Base-by-base conservation (phyloP, 1,284 basidiomycete species). In the Pyrrhoderma noxium region DNA sequence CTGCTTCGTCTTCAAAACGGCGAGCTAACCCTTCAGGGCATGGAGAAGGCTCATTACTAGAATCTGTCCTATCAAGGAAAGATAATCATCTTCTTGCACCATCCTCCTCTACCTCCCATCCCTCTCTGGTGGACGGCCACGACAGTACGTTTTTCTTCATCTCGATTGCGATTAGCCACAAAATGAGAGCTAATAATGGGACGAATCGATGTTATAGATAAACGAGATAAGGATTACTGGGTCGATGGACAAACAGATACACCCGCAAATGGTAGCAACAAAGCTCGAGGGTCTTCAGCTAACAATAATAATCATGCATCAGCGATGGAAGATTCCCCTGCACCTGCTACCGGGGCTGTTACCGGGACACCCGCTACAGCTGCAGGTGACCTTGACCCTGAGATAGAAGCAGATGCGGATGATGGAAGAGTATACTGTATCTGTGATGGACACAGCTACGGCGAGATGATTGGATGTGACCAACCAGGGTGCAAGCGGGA, bases 401-500 rank as follows among this genome's bases (percentile, higher is more conserved):
- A 68, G 21, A 69, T 64, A 1, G 74, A 77, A 18, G 76, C 70
- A 9, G 69, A 75, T 19, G 79, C 70, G 13, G 79, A 79, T 53
- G 83, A 89, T 58, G 76, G 79, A 52, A 80, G 75, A 59, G 75
- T 78, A 18, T 99, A 98, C 67, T 99, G 94, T 67, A 80, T 86
- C 70, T 98, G 94, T 66, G 77, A 90, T 57, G 77, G 85, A 21
- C 76, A 85, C 51, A 92, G 89, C 63, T 94, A 87, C 62, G 93
- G 94, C 25, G 89, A 95, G 69, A 99, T 99, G 95, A 93, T 99
- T 61, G 95, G 84, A 2, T 99, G 95, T 65, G 95, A 99, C 67
- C 88, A 87, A 60, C 73, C 76, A n/a, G 78, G 79, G 43, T 98
- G 95, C 68, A 82, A 87, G 62, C 75, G 77, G 52, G 94, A 98